These are phyloP conservation scores for Pestalotiopsis sp. DNA, from an alignment of 2,329 filamentous ascomycete species.

Conservation along the genomic window DNA sequence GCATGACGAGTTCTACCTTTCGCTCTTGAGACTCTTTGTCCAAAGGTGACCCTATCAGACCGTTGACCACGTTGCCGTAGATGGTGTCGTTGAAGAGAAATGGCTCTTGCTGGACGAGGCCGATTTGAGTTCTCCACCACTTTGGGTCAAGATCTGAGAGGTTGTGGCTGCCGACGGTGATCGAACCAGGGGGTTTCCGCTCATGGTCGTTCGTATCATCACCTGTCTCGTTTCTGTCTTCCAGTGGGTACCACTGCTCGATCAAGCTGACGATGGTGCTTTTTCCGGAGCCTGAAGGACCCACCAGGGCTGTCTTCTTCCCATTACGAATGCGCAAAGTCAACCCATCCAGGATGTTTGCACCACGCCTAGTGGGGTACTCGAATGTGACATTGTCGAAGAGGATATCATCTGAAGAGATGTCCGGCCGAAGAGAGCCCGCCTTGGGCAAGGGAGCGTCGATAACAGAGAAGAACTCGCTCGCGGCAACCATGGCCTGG, in stretches of 20 bases:
- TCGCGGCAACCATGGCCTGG: slow-evolving; percentile 55
- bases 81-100: slow-evolving; percentile 67
- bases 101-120: slow-evolving; percentile 66
- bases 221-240: slow-evolving; percentile 38
- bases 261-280: slow-evolving; percentile 70
- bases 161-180: background rate
- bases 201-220: too few species aligned
- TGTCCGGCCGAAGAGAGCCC: slow-evolving; percentile 28
- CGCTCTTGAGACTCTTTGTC: slow-evolving; percentile 47
- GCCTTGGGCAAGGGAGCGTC: slow-evolving; percentile 25
- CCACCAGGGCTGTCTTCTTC: slow-evolving; percentile 71
- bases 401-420: slow-evolving; percentile 40
- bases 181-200: background rate
- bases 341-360: slow-evolving; percentile 60
- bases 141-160: slow-evolving; percentile 22
- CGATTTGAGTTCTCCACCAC: slow-evolving; percentile 60
- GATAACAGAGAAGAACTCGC: slow-evolving; percentile 55
- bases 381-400: slow-evolving; percentile 61
- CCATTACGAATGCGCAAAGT: slow-evolving; percentile 57
- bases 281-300: slow-evolving; percentile 70
- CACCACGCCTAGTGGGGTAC: slow-evolving; percentile 65
- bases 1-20: slow-evolving; percentile 57
- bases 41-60: slow-evolving; percentile 52
- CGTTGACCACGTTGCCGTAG: slow-evolving; percentile 59
- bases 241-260: slow-evolving; percentile 68